Evolutionary conservation across 2,329 filamentous ascomycete species (phyloP), one percentile per base, ranked within the genome.

Genomic region (Neocucurbitaria cava): DNA sequence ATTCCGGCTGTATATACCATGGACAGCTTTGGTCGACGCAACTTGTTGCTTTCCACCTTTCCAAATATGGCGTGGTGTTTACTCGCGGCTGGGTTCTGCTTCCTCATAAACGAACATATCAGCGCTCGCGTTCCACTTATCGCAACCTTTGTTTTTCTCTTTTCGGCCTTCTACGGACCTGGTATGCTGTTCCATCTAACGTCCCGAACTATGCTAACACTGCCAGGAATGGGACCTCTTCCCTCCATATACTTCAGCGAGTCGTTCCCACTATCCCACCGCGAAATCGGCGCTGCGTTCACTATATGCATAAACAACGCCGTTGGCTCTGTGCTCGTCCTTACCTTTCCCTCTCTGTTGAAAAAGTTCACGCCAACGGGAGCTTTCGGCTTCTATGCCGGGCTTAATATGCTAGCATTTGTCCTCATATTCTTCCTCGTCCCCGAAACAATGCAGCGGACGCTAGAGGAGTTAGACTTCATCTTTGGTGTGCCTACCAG

Each of bases 251-350:
- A 40, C 21, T 24, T 23, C 38, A 23, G 10, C 18, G 20, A 43
- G 24, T 23, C 24, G 21, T 89, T 87, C 68, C 87, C 87, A 0
- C 79, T 89, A 1, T 86, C 84, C 1, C 86, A 89, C 65, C 81
- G 87, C 61, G 87, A 89, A 67, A 81, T 89, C 21, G 87, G 87
- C 51, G 86, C 89, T n/a, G 83, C 86, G 1, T 87, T 83, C 1
- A 87, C 84, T 53, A 75, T 87, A 51, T 81, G 79, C 68, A 82
- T 79, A 67, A 79, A 76, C n/a, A 79, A 82, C 1, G 81, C 88
- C 1, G 75, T 85, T 45, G 81, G 81, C 15, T 83, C 46, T 8
- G 43, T 57, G n/a, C 31, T 60, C 3, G 38, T 28, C 15, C 38
- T 89, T 48, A 87, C 84, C 0, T 86, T 86, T 69, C 85, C 85